phyloP scores from a whole-genome alignment of 2,329 filamentous ascomycete genomes.

The Fusarium staphyleae region DNA sequence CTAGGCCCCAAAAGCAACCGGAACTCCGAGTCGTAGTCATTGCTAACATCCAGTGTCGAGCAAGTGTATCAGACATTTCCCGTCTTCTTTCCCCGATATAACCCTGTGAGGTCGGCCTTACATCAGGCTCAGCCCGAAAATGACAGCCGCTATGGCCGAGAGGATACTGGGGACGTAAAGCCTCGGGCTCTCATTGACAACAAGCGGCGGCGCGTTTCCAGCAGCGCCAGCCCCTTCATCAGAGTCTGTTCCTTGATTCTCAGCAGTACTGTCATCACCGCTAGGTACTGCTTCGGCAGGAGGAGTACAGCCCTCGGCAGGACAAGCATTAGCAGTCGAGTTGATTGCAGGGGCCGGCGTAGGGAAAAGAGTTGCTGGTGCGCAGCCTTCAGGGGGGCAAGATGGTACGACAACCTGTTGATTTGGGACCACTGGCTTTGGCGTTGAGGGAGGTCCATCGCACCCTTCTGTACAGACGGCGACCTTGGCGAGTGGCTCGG shows the following conservation, averaged over 20 bases:
- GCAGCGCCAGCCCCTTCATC: neutral
- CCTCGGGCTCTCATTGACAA: slow-evolving; percentile 21
- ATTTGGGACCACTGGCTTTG: neutral
- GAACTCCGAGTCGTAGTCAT: slow-evolving; percentile 6
- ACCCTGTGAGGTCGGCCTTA: neutral
- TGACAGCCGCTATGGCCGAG: slow-evolving; percentile 21
- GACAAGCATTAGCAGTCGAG: too few species aligned
- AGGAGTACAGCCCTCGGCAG: slow-evolving; percentile 16
- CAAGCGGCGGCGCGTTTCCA: slow-evolving; percentile 3
- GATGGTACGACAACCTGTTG: neutral
- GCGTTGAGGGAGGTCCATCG: neutral
- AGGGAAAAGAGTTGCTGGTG: slow-evolving; percentile 3
- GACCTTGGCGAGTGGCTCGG: neutral
- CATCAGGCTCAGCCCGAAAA: slow-evolving; percentile 21
- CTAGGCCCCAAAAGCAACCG: neutral
- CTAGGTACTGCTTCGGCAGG: neutral
- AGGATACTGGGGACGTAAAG: slow-evolving; percentile 18
- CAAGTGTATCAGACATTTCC: neutral
- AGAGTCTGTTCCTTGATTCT: too few species aligned
- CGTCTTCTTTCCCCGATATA: neutral
- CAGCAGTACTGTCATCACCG: neutral
- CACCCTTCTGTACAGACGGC: slow-evolving; percentile 4
- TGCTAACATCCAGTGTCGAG: neutral
- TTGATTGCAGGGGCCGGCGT: too few species aligned
- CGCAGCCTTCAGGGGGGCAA: slow-evolving; percentile 14